Base-by-base conservation (phyloP, 31 red algal genomes). In the Odonthalia washingtoniensis region DNA sequence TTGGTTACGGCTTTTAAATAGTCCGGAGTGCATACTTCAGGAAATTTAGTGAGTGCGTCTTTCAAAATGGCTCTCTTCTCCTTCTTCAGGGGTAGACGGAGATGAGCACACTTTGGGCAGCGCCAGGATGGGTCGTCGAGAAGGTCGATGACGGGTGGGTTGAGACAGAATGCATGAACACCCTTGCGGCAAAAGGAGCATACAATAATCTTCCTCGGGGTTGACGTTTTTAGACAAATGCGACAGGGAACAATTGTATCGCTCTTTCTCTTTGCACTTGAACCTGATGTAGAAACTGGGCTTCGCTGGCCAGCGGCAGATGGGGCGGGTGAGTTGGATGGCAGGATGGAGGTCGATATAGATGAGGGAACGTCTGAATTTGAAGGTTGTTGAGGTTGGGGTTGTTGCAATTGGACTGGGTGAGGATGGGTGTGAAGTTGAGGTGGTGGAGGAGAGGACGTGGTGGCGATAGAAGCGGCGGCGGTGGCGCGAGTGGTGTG, bases 151-250 rank as follows among this genome's bases (percentile, higher is more conserved):
- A 66, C 9, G 18, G 78, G 78, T 62, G 78, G 78, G 40, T 82
- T 67, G 37, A 82, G 78, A 42, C 78, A 82, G 27, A 82, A 82
- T 21, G 62, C 46, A 36, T 82, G 78, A 4, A 82, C 61, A 14
- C 78, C 78, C 18, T 82, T 82, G 16, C 62, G n/a, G 40, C 78
- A 82, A 49, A 67, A 21, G 31, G 61, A 38, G n/a, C 78, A 82
- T 27, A 53, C 53, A 68, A 82, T 44, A 61, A 82, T 82, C 37
- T 82, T 82, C 40, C 28, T 4, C 28, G 61, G 26, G 1, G 78
- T 63, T 53, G 61, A 40, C 33, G 78, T 65, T 14, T 60, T 49
- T 21, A 82, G 78, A 40, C 78, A 82, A 6, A 82, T 62, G 1
- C 78, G 78, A 60, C 78, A 82, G 2, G 46, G 35, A 26, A 67